Percentiles rank a stretch among this genome's conserved stretches.
Conservation (phyloP, 2,329 filamentous ascomycete genomes). For the Colletotrichum australisinense region DNA sequence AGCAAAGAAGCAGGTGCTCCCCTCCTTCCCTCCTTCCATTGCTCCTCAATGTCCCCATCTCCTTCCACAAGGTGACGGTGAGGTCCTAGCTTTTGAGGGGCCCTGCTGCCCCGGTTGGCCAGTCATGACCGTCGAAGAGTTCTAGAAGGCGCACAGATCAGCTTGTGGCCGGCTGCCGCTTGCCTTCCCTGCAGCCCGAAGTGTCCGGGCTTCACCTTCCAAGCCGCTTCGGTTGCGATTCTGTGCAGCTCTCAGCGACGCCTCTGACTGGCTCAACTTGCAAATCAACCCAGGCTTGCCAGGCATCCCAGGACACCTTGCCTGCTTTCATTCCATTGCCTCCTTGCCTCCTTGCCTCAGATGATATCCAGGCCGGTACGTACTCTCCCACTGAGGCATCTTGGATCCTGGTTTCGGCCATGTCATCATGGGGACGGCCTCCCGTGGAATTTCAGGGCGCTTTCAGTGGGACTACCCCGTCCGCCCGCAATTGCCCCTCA, state of each 20-base stretch:
- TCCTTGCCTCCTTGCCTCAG: neutral
- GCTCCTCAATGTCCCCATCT: conserved; percentile 9
- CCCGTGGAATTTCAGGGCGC: conserved; percentile 36
- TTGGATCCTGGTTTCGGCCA: conserved; percentile 35
- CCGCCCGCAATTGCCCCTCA: conserved; percentile 34
- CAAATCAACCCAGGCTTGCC: neutral
- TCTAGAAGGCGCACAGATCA: conserved; percentile 40
- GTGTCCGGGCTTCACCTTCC: conserved; percentile 38
- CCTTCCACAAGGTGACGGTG: conserved; percentile 19
- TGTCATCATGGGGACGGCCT: conserved; percentile 33
- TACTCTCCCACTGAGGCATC: neutral
- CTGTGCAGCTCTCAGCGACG: conserved; percentile 32
- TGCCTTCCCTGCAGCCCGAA: conserved; percentile 33
- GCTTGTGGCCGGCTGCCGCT: conserved; percentile 1
- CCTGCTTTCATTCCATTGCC: neutral
- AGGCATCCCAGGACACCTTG: neutral
- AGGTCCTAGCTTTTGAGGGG: conserved; percentile 35
- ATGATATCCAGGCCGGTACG: neutral
- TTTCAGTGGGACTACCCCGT: conserved; percentile 35
- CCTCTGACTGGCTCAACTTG: conserved; percentile 24
- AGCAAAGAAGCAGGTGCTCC: conserved; percentile 15
- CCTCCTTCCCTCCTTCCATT: conserved; percentile 1
- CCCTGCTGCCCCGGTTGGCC: conserved; percentile 30
- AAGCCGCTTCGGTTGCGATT: conserved; percentile 37
- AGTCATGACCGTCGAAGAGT: conserved; percentile 38